Evolutionary conservation across 1,284 basidiomycete genomes (phyloP).

Genomic region (Tranzscheliella williamsii): DNA sequence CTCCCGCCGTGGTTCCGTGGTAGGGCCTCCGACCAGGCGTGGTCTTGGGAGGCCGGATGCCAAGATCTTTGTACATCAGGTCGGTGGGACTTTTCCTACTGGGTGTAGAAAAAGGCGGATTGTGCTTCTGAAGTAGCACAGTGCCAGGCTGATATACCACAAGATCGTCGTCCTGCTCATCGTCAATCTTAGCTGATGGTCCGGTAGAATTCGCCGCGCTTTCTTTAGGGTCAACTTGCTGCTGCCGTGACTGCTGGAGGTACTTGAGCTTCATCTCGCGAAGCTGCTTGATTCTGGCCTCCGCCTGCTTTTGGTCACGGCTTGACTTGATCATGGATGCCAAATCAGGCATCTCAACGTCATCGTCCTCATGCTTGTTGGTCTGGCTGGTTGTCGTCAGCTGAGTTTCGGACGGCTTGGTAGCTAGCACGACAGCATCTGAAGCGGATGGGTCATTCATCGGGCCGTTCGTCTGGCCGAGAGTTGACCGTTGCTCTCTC

Average conservation of each 20-base stretch:
- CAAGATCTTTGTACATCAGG: conserved; percentile 23
- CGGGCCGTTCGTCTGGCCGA: too few relatives aligned
- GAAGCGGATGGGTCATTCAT: neutral
- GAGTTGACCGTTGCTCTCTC: conserved; percentile 19
- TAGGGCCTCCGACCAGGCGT: conserved; percentile 12
- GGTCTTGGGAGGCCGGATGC: conserved; percentile 13
- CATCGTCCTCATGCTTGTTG: conserved; percentile 12
- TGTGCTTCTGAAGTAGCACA: conserved; percentile 25
- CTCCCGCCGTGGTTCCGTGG: conserved; percentile 10
- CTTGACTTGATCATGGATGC: conserved; percentile 19
- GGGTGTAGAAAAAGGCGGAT: conserved; percentile 10
- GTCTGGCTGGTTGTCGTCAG: too few relatives aligned
- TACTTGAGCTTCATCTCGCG: conserved; percentile 23
- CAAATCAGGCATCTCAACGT: conserved; percentile 20
- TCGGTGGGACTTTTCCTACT: conserved; percentile 27
- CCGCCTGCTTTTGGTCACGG: conserved; percentile 12
- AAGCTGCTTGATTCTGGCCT: conserved; percentile 6
- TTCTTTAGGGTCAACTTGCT: neutral
- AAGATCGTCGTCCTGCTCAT: conserved; percentile 4
- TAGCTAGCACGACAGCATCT: conserved; percentile 9
- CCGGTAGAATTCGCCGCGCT: neutral
- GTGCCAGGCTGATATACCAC: conserved; percentile 14
- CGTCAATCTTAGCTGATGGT: too few relatives aligned
- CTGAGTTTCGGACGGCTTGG: conserved; percentile 8
- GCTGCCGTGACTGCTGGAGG: conserved; percentile 16